Base-by-base conservation (phyloP, 345 rosid species). In the Corchorus olitorius region DNA sequence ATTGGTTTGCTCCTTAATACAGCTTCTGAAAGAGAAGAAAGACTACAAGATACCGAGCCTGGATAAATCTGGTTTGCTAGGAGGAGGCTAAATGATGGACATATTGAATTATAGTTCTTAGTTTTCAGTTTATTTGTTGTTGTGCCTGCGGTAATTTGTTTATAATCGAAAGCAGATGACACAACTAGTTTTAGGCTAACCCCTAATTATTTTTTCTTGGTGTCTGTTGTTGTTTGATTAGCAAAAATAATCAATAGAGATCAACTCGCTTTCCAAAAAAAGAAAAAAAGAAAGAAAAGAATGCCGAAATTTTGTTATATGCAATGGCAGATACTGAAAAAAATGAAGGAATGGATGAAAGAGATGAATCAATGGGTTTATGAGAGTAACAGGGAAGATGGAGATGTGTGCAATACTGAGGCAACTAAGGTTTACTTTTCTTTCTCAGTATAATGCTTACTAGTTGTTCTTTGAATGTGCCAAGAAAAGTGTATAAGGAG, bases 181-280 rank as follows among this genome's bases (percentile, higher is more conserved):
- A 27, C 34, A 63, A 62, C 37, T 74, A 80, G 80, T 64, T 65
- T 17, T 79, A 83, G 85, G 77, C 79, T 83, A 77, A 77, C 79
- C 6, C 43, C 53, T 37, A 70, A 75, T 67, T 54, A 55, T 72
- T 75, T 76, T 70, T 75, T 78, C 74, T 58, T 65, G 77, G 53
- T 66, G 20, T 41, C 52, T 65, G 20, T 54, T 72, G 79, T 60
- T 80, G 45, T 58, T 65, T 59, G 64, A 58, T 70, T 22, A 74
- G 13, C 52, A 41, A 45, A n/a, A 64, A 64, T 64, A 71, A 54
- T 71, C 17, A 56, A 65, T 60, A 62, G 63, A 74, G 3, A 41
- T 59, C 49, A 13, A 20, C 33, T 54, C 14, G 41, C 14, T 55
- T 53, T 16, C n/a, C n/a, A n/a, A n/a, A n/a, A n/a, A n/a, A 27